Conservation (phyloP, 2,329 filamentous ascomycete species). For the Fusarium devonianum region DNA sequence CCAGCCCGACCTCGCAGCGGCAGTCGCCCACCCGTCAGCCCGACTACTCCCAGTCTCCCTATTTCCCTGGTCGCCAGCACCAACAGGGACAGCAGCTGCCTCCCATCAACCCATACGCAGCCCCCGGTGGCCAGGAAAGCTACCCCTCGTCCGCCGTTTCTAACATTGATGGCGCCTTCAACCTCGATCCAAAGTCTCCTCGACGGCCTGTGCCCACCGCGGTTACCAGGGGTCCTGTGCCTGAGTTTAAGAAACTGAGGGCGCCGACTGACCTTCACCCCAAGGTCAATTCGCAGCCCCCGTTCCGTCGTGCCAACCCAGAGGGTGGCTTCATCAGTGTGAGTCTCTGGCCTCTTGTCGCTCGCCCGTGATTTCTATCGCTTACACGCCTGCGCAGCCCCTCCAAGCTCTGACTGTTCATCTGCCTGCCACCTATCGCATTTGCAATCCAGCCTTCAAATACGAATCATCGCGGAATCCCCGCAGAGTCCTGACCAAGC, state of each 20-base stretch:
- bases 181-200: constrained; percentile 65
- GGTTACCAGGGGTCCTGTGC: constrained; percentile 72
- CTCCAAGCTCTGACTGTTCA: constrained; percentile 95
- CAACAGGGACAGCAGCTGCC: constrained; percentile 71
- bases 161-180: constrained; percentile 72
- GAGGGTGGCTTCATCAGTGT: constrained; percentile 98
- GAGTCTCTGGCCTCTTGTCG: constrained; percentile 48
- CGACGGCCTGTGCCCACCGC: constrained; percentile 58
- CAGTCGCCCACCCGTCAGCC: constrained; percentile 80
- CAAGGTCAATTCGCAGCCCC: constrained; percentile 84
- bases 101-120: constrained; percentile 73
- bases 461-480: constrained; percentile 98
- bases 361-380: neutral
- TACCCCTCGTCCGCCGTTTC: constrained; percentile 77
- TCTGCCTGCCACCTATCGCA: constrained; percentile 92
- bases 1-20: constrained; percentile 62
- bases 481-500: constrained; percentile 93
- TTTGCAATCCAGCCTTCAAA: constrained; percentile 98
- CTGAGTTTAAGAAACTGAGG: constrained; percentile 84
- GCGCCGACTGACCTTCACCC: constrained; percentile 78
- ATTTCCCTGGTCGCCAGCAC: constrained; percentile 60
- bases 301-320: constrained; percentile 91
- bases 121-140: constrained; percentile 61
- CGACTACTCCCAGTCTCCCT: constrained; percentile 67
- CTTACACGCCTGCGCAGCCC: constrained; percentile 63